Percentiles rank a stretch among this genome's conserved stretches.
These are phyloP conservation scores for Sclerotinia subarctica DNA, from an alignment of 2,329 filamentous ascomycete genomes.

Conservation along the genomic window DNA sequence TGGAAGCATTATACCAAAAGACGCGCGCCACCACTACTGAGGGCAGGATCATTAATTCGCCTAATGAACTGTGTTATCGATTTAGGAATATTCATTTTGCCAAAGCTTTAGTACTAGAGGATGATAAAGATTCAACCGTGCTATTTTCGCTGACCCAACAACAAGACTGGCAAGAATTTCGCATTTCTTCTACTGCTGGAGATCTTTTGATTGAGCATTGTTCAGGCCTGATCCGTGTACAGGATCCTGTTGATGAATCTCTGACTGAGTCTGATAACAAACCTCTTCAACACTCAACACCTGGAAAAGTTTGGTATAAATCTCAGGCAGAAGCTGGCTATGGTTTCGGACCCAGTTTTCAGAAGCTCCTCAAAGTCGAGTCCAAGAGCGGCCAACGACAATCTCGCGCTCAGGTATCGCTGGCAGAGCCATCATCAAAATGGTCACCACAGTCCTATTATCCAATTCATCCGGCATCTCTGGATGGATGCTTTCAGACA, in stretches of 20 bases:
- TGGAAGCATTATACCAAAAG: conserved; percentile 28
- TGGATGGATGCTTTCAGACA: conserved; percentile 39
- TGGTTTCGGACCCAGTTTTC: neutral
- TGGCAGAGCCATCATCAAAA: conserved; percentile 16
- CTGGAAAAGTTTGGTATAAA: conserved; percentile 15
- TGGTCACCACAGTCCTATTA: conserved; percentile 36
- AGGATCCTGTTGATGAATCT: neutral
- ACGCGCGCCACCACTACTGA: too few species aligned
- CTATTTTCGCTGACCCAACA: neutral
- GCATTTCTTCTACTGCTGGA: neutral
- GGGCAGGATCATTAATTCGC: neutral
- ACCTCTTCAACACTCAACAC: conserved; percentile 7
- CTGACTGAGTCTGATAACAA: neutral
- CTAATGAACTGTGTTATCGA: neutral
- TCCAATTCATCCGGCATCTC: conserved; percentile 37
- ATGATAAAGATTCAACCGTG: neutral
- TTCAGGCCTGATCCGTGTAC: conserved; percentile 4
- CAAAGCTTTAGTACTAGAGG: conserved; percentile 20
- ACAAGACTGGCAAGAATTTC: conserved; percentile 12
- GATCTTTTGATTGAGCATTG: conserved; percentile 10
- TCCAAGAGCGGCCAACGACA: conserved; percentile 13
- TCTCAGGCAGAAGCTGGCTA: conserved; percentile 1
- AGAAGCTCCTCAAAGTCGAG: conserved; percentile 2
- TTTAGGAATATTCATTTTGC: conserved; percentile 13
- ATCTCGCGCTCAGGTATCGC: neutral